Conservation (phyloP, 1,139 yeast genomes). For the Suhomyces coccinellae region DNA sequence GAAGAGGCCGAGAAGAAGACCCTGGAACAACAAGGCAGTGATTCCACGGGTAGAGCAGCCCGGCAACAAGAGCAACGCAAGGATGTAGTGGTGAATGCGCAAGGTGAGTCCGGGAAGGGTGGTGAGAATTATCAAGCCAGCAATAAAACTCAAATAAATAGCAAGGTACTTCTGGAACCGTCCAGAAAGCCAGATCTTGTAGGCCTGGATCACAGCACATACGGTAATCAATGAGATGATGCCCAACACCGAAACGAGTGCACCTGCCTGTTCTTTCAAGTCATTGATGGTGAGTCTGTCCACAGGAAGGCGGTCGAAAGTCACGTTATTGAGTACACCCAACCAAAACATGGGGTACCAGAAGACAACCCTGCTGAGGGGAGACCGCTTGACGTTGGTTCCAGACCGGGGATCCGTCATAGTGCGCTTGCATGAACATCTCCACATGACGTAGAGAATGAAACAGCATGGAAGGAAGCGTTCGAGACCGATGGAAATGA, state of each 20-base stretch:
- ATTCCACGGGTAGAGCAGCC: constrained; percentile 83
- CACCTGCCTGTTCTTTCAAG: constrained; percentile 73
- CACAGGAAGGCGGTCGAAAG: constrained; percentile 84
- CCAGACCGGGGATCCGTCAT: constrained; percentile 19
- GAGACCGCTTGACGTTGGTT: constrained; percentile 20
- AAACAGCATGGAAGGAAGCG: constrained; percentile 76
- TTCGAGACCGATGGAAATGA: constrained; percentile 70
- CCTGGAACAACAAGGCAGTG: constrained; percentile 74
- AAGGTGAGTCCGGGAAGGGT: constrained; percentile 68
- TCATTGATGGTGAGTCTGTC: constrained; percentile 78
- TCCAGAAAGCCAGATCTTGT: constrained; percentile 78
- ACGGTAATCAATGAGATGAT: constrained; percentile 46
- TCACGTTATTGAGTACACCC: constrained; percentile 81
- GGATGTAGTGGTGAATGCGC: constrained; percentile 85
- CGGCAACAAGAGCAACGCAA: constrained; percentile 76
- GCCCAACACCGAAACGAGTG: constrained; percentile 60
- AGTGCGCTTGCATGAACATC: constrained; percentile 45
- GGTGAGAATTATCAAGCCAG: constrained; percentile 48
- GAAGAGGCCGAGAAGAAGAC: constrained; percentile 75
- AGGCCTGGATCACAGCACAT: constrained; percentile 74
- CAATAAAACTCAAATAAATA: constrained; percentile 52
- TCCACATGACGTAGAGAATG: constrained; percentile 74
- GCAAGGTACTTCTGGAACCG: constrained; percentile 57
- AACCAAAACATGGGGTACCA: constrained; percentile 88
- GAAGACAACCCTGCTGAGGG: constrained; percentile 54